Evolutionary conservation across 306 rosid species (phyloP), one percentile per base, ranked within the genome.

Genomic region (Inga leiocalycina): DNA sequence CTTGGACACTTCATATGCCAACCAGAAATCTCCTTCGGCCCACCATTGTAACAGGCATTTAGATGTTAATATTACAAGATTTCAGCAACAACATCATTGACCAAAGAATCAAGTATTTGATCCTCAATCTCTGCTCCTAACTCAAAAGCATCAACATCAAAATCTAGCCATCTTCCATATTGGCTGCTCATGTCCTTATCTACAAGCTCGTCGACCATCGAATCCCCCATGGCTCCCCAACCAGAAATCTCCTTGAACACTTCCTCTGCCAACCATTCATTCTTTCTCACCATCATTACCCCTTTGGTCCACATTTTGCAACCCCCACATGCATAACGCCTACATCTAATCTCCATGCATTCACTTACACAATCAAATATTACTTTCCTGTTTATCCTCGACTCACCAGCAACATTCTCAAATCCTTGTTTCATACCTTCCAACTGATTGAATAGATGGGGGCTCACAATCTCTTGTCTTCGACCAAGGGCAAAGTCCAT

Each of bases 171-270:
- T 75, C 86, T 91, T 80, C 94, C 99, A 75, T 80, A 81, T 41
- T 88, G 82, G 87, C 87, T 89, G 85, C 94, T 91, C 97, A 96
- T 96, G 88, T 96, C 99, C 84, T 87, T 91, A 84, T 88, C 93
- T 82, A 96, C 97, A 52, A 96, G 94, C 77, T 92, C 98, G 75
- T 93, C 98, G 2, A 95, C 99, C 97, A 92, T 93, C 52, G 91
- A 89, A 70, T 93, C 96, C 45, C 93, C 88, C 98, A 90, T 77
- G 80, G 85, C 93, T 41, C 66, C 88, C 93, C 91, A 94, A 70
- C 87, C 84, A 19, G 83, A 88, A 79, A 96, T 87, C 83, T 96
- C 98, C 83, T 92, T 92, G 79, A 86, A 89, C 75, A 96, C 84
- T 65, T 92, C 94, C 79, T 88, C 89, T 46, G 93, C 90, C 84